Evolutionary conservation across 177 flowering plant genomes (phyloP).

Genomic region (Telopea speciosissima): DNA sequence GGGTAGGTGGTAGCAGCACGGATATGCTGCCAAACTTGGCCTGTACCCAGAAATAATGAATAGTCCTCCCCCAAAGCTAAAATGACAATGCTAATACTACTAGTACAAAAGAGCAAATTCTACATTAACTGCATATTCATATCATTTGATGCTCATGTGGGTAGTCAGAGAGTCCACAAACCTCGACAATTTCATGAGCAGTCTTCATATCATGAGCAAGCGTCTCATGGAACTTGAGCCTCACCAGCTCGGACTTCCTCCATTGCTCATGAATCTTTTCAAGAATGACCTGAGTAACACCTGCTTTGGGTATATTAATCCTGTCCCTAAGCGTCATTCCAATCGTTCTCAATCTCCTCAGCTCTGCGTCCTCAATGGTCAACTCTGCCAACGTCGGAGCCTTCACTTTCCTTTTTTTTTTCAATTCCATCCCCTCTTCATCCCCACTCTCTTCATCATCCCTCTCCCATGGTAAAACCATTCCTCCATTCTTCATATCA

Average conservation of each 20-base stretch:
- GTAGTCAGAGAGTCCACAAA: constrained; percentile 23
- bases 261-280: constrained; percentile 82
- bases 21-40: too few species aligned
- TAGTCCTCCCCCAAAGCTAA: not conserved
- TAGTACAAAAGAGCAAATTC: not conserved
- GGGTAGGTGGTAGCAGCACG: not conserved
- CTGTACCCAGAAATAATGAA: not conserved
- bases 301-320: constrained; percentile 85
- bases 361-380: constrained; percentile 74
- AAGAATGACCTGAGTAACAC: constrained; percentile 65
- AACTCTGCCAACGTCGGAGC: constrained; percentile 85
- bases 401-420: constrained; percentile 38
- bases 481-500: constrained; percentile 26
- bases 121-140: not conserved
- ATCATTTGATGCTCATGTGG: not conserved
- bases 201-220: constrained; percentile 86
- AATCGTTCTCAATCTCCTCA: constrained; percentile 70
- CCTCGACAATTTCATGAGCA: constrained; percentile 91
- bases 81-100: not conserved
- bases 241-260: constrained; percentile 83
- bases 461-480: constrained; percentile 81
- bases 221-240: constrained; percentile 89
- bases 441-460: constrained; percentile 25
- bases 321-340: constrained; percentile 81
- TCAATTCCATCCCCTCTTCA: constrained; percentile 16